Base-by-base conservation (phyloP, 306 rosid species). In the Quercus variabilis region DNA sequence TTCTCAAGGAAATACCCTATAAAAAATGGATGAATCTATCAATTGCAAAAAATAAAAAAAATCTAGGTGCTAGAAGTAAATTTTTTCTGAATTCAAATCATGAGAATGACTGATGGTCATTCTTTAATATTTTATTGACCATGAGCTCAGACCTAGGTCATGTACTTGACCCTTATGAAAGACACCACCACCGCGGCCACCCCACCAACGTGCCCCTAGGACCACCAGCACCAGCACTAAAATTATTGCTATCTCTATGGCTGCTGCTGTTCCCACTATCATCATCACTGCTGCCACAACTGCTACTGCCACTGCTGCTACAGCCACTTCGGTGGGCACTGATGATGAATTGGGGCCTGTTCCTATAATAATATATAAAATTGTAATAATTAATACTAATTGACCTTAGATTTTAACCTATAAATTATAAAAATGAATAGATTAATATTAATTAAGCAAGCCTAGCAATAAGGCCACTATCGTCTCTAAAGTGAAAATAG, bases 361-460 rank as follows among this genome's bases (percentile, higher is more conserved):
- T 88, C 97, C 99, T 94, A 92, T 79, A 90, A 88, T 87, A 86
- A 91, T 89, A 87, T 82, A 87, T 85, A 85, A 83, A 82, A 90
- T 86, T 86, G 89, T 89, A 85, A 84, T 76, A 83, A 77, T 79
- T 83, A 80, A 82, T 73, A 78, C 71, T 77, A 33, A 67, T 3
- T 9, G n/a, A 33, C 72, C 72, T 67, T 35, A 35, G 23, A 8
- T 35, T 17, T 8, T 35, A 35, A 67, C 52, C 72, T 67, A 35
- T 33, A 67, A 67, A 33, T 67, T 67, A 7, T 67, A 6, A 13
- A 35, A 67, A 35, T 9, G 4, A 19, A 35, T 35, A 35, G 17
- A 67, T 26, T 58, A 8, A 62, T 26, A 67, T 67, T 23, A 19
- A 67, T 67, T 23, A 67, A 33, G n/a, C 51, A 33, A 31, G 71